These are phyloP conservation scores for Malus orientalis DNA, from an alignment of 306 rosid genomes.

Conservation along the genomic window DNA sequence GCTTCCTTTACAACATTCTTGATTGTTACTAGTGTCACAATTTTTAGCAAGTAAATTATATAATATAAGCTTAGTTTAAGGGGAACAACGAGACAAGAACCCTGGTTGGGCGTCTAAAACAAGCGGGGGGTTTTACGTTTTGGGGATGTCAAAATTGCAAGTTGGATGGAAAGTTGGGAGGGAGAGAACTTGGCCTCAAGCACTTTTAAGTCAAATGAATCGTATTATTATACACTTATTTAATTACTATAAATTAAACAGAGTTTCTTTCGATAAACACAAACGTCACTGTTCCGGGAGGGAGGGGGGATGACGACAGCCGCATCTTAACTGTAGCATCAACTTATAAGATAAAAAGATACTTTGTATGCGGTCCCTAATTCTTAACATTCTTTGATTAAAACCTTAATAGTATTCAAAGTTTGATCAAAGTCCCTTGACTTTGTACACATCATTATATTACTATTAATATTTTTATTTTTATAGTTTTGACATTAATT, in stretches of 20 bases:
- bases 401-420: too few relatives aligned
- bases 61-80: not conserved
- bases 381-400: too few relatives aligned
- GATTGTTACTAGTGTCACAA: not conserved
- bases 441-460: too few relatives aligned
- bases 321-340: not conserved
- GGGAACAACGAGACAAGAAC: conserved; percentile 11
- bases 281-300: conserved; percentile 31
- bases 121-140: not conserved
- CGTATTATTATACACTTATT: not conserved
- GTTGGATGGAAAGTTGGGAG: not conserved
- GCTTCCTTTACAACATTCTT: not conserved
- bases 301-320: conserved; percentile 25
- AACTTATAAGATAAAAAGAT: not conserved
- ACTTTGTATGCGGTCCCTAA: too few relatives aligned
- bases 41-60: not conserved
- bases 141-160: conserved; percentile 11
- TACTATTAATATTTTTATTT: too few relatives aligned
- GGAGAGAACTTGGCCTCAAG: not conserved
- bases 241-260: not conserved
- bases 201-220: not conserved
- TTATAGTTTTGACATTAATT: too few relatives aligned
- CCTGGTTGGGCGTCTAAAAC: conserved; percentile 13
- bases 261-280: conserved; percentile 1
- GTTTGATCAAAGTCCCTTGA: too few relatives aligned